Evolutionary conservation across 768 basidiomycete species (phyloP).

Genomic region (Phanerochaete carnosa): DNA sequence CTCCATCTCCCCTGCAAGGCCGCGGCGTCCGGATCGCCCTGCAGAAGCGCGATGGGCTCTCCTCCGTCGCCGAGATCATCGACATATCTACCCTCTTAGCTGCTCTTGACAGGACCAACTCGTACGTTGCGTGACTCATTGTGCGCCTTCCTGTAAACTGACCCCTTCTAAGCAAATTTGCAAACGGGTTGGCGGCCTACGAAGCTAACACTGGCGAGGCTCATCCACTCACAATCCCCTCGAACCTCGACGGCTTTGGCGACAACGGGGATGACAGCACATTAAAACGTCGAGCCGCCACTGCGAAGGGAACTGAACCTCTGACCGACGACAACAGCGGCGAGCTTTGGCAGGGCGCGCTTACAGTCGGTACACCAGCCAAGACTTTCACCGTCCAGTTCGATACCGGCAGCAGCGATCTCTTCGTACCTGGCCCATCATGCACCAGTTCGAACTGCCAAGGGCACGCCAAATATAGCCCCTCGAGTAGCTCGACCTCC

Average conservation of each 20-base stretch:
- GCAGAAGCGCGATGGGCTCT: not conserved
- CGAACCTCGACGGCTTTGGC: not conserved
- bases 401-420: conserved; percentile 42
- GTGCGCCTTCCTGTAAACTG: not conserved
- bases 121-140: not conserved
- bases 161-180: conserved; percentile 36
- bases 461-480: conserved; percentile 36
- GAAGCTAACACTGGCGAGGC: conserved; percentile 39
- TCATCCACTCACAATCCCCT: conserved; percentile 29
- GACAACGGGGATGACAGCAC: not conserved
- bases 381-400: conserved; percentile 38
- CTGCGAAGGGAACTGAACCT: conserved; percentile 13
- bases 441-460: conserved; percentile 33
- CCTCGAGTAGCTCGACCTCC: conserved; percentile 37
- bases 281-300: conserved; percentile 12
- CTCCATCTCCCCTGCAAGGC: not conserved
- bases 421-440: conserved; percentile 40
- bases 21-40: not conserved
- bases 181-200: conserved; percentile 40
- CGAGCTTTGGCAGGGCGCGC: conserved; percentile 43
- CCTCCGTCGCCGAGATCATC: not conserved
- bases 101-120: not conserved
- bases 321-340: conserved; percentile 34
- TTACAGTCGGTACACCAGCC: conserved; percentile 48
- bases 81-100: not conserved